These are phyloP conservation scores for Serpula lacrymans DNA, from an alignment of 768 basidiomycete species.

Conservation along the genomic window DNA sequence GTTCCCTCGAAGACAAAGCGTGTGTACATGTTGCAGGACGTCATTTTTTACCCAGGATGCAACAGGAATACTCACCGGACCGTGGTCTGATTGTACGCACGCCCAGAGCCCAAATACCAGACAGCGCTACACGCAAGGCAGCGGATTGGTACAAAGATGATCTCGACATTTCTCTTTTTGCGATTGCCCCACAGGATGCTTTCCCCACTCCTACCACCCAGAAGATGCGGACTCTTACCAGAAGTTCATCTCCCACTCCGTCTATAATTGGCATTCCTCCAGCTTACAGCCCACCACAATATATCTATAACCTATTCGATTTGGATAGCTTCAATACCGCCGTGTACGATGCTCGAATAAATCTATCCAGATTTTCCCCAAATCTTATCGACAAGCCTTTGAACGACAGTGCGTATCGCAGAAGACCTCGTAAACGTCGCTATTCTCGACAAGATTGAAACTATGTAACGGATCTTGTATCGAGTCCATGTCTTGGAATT, in stretches of 20 bases:
- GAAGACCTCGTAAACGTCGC: background rate
- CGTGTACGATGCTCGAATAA: background rate
- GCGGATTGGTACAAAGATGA: constrained; percentile 18
- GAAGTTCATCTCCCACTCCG: background rate
- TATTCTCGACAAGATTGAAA: background rate
- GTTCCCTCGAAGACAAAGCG: constrained; percentile 3
- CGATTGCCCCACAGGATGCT: constrained; percentile 15
- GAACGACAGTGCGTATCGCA: background rate
- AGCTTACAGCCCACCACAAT: constrained; percentile 7
- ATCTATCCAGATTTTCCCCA: no score
- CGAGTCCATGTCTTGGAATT: constrained; percentile 1
- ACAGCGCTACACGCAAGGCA: constrained; percentile 6
- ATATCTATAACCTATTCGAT: constrained; percentile 20
- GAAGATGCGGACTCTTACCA: background rate
- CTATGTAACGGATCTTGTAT: background rate
- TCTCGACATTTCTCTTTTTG: constrained; percentile 3
- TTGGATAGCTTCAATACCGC: constrained; percentile 12
- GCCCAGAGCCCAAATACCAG: constrained; percentile 1
- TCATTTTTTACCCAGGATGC: background rate
- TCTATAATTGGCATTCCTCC: background rate
- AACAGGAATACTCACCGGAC: background rate
- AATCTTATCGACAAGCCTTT: no score
- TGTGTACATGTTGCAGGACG: background rate
- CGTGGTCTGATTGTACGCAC: background rate
- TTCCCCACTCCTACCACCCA: constrained; percentile 20